Evolutionary conservation across 176 grass and related monocot species (phyloP), one percentile per base, ranked within the genome.

Genomic region (Otatea glauca): DNA sequence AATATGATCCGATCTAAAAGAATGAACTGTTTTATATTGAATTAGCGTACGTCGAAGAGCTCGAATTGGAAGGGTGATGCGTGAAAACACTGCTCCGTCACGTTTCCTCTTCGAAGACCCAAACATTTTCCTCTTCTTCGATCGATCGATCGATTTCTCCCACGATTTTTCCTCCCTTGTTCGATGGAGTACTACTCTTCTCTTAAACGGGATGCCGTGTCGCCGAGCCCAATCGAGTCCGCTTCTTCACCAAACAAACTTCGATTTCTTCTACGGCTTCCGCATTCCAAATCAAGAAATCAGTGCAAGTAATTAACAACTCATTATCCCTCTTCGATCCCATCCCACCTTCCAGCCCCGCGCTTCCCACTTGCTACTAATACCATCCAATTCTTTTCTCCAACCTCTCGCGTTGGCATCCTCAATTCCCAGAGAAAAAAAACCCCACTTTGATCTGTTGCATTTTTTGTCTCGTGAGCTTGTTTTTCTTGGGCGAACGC

Each of bases 291-390:
- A 77, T 85, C 83, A 64, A 77, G 35, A 85, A 85, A 7, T 63
- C 73, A 77, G 16, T 25, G 16, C 37, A 24, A 12, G 24, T 48
- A 29, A 29, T 5, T 61, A 14, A 45, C 53, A 45, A 11, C 10
- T 11, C 10, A 3, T 45, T 3, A 8, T 8, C 53, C 53, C 62
- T 25, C 74, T 39, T 56, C 64, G 63, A 43, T 87, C 69, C 37
- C 81, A 81, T 75, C 85, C 59, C 49, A 23, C 54, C 34, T 50
- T 39, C 67, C 76, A 72, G 20, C 78, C 80, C 71, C 14, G 34
- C 7, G 15, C 35, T 20, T 18, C n/a, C 74, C 49, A 13, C 14
- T 67, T 64, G 21, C 80, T 91, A 94, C 89, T 89, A 86, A 94
- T 89, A 91, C 65, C 75, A 5, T 66, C 35, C 43, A 55, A 5